Conservation (phyloP, 106 monocot species). For the Triglochin maritima region DNA sequence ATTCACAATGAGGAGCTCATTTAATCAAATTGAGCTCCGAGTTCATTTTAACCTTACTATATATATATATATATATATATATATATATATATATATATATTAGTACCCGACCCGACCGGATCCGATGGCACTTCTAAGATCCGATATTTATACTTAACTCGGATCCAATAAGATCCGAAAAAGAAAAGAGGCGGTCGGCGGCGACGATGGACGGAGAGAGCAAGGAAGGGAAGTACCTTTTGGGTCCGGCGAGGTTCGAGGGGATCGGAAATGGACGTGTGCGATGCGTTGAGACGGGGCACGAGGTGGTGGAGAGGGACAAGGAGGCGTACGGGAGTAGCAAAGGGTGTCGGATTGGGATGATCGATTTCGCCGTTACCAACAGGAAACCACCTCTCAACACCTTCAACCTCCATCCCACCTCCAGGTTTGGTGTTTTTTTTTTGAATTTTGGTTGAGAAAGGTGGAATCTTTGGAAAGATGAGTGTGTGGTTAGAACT, state of each 20-base stretch:
- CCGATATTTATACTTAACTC: too few relatives aligned
- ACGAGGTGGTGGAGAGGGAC: conserved; percentile 61
- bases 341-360: conserved; percentile 61
- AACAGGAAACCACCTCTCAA: conserved; percentile 62
- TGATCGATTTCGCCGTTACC: conserved; percentile 58
- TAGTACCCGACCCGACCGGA: too few relatives aligned
- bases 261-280: conserved; percentile 53
- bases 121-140: too few relatives aligned
- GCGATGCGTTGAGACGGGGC: conserved; percentile 77
- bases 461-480: background rate
- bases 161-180: too few relatives aligned
- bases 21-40: too few relatives aligned
- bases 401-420: conserved; percentile 49
- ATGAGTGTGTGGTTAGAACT: too few relatives aligned
- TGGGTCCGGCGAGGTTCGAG: conserved; percentile 54
- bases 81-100: too few relatives aligned
- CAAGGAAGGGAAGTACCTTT: conserved; percentile 44
- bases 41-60: too few relatives aligned
- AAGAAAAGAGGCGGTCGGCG: too few relatives aligned
- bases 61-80: too few relatives aligned
- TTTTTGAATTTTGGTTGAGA: background rate
- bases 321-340: conserved; percentile 44
- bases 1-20: too few relatives aligned
- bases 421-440: conserved; percentile 33
- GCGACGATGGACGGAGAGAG: background rate